phyloP scores from a whole-genome alignment of 2,329 filamentous ascomycete species.

The Bipolaris zeicola region DNA sequence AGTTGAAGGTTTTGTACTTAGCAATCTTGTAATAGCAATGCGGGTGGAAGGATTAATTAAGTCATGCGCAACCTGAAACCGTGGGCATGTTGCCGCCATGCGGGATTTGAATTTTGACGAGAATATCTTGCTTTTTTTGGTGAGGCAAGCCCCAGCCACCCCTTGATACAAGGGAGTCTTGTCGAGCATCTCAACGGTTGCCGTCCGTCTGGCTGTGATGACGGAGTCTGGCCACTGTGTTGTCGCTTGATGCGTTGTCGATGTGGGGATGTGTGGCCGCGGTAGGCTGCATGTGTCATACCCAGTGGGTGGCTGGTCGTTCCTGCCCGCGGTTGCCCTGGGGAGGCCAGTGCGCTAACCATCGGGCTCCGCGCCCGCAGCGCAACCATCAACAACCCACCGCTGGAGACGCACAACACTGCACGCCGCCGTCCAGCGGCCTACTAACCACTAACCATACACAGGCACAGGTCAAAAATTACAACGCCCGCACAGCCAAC shows the following conservation, averaged over 20 bases:
- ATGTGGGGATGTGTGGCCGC: constrained; percentile 9
- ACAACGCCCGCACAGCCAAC: constrained; percentile 12
- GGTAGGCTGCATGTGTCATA: constrained; percentile 11
- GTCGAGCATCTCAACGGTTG: background rate
- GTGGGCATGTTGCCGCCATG: background rate
- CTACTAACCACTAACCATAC: constrained; percentile 42
- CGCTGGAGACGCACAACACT: constrained; percentile 31
- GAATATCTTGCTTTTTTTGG: background rate
- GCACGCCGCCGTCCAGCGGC: constrained; percentile 28
- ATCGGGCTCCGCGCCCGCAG: constrained; percentile 17
- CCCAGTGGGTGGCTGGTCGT: constrained; percentile 11
- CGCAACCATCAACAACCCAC: constrained; percentile 30
- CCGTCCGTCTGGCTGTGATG: background rate
- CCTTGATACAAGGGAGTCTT: background rate
- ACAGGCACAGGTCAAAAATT: constrained; percentile 35
- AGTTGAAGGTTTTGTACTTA: background rate
- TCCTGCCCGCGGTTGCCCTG: constrained; percentile 17
- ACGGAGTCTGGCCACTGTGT: constrained; percentile 1
- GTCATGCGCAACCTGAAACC: background rate
- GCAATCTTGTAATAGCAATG: background rate
- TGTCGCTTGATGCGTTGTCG: constrained; percentile 12
- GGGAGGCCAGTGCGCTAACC: constrained; percentile 19
- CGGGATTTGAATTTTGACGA: background rate
- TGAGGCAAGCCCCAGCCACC: background rate
- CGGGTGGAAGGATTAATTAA: background rate